phyloP scores from a whole-genome alignment of 345 rosid species.

The Moricandia moricandioides region DNA sequence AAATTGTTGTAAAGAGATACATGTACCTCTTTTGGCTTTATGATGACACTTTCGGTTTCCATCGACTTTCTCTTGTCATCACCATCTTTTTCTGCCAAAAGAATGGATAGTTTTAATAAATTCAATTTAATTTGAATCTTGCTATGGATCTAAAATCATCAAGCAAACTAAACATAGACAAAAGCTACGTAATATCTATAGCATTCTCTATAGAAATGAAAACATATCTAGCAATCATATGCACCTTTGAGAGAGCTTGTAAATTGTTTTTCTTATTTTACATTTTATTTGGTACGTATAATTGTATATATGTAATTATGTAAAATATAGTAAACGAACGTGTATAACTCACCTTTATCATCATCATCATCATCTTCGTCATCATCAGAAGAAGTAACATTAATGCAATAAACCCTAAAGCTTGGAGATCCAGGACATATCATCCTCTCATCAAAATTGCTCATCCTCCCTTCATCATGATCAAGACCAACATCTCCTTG shows the following conservation, averaged over 20 bases:
- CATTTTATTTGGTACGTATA: not conserved
- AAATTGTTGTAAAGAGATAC: not conserved
- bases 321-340: not conserved
- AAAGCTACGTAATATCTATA: not conserved
- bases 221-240: not conserved
- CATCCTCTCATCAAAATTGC: conserved; percentile 25
- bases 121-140: not conserved
- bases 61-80: conserved; percentile 20
- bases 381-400: conserved; percentile 18
- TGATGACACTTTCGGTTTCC: conserved; percentile 22
- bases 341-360: conserved; percentile 22
- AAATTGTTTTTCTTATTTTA: not conserved
- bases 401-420: conserved; percentile 46
- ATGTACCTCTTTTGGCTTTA: conserved; percentile 34
- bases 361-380: not conserved
- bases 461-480: conserved; percentile 19
- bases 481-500: not conserved
- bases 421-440: conserved; percentile 43
- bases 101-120: not conserved
- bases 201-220: not conserved
- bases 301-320: not conserved
- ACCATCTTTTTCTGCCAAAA: conserved; percentile 23
- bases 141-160: not conserved
- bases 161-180: not conserved
- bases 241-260: not conserved